Evolutionary conservation across 768 basidiomycete species (phyloP).

Genomic region (Sporobolomyces pararoseus): DNA sequence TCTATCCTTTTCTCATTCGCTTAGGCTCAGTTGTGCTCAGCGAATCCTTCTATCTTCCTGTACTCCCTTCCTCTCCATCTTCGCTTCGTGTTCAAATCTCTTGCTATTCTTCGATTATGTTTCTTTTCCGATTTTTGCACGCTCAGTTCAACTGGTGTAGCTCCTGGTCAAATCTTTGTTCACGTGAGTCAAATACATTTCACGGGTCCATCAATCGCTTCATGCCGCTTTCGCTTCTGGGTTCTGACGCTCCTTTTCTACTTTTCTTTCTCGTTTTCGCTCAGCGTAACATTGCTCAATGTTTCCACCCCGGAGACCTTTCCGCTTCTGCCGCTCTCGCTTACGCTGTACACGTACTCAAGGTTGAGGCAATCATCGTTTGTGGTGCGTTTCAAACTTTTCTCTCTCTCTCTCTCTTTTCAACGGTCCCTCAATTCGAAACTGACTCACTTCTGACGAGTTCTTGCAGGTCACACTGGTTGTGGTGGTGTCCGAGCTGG

Average conservation of each 20-base stretch:
- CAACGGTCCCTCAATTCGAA: background rate
- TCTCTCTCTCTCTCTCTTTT: background rate
- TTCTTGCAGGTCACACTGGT: conserved; percentile 36
- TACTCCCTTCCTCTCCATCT: no score
- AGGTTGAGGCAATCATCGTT: conserved; percentile 45
- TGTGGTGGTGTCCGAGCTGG: conserved; percentile 40
- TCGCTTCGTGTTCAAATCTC: no score
- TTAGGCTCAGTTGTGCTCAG: no score
- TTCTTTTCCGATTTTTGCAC: no score
- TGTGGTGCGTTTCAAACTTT: conserved; percentile 28
- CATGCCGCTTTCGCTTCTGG: no score
- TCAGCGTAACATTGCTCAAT: conserved; percentile 46
- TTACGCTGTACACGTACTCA: conserved; percentile 44
- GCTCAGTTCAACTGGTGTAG: conserved; percentile 44
- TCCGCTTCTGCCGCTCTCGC: conserved; percentile 43
- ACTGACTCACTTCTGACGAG: background rate
- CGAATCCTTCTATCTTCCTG: no score
- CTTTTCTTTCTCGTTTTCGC: background rate
- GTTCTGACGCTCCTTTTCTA: no score
- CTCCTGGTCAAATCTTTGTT: conserved; percentile 46
- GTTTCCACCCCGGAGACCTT: conserved; percentile 42
- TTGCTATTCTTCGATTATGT: no score
- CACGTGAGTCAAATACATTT: conserved; percentile 45
- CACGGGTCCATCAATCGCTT: no score
- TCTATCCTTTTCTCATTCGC: background rate